These are phyloP conservation scores for Colletotrichum tofieldiae DNA, from an alignment of 2,329 filamentous ascomycete genomes.

Conservation along the genomic window DNA sequence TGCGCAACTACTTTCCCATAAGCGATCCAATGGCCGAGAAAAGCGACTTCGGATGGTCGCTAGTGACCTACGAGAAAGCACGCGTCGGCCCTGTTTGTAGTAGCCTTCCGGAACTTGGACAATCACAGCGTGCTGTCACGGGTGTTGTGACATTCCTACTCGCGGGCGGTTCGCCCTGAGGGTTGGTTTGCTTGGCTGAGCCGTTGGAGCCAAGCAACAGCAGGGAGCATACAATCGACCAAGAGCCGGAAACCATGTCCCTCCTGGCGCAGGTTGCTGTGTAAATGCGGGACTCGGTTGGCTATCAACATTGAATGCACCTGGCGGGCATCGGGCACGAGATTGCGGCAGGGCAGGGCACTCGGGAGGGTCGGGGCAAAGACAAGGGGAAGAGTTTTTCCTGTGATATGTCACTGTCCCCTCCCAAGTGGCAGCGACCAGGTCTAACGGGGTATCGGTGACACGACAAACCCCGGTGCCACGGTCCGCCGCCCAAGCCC, in stretches of 20 bases:
- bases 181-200: neutral
- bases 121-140: neutral
- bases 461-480: neutral
- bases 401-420: conserved; percentile 25
- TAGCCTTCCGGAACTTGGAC: conserved; percentile 2
- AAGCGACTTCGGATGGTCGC: neutral
- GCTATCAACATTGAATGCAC: neutral
- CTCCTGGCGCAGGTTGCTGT: neutral
- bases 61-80: conserved; percentile 3
- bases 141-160: neutral
- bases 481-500: neutral
- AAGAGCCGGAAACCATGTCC: neutral
- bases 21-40: conserved; percentile 10
- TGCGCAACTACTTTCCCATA: neutral
- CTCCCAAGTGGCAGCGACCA: conserved; percentile 8
- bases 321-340: neutral
- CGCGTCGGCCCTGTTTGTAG: conserved; percentile 11
- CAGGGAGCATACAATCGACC: neutral
- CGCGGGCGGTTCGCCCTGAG: neutral
- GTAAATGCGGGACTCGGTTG: neutral
- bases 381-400: neutral
- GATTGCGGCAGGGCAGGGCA: conserved; percentile 8
- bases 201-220: neutral
- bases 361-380: neutral
- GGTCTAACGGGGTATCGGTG: neutral